Conservation (phyloP, 2,329 filamentous ascomycete species). For the Aspergillus caelatus region DNA sequence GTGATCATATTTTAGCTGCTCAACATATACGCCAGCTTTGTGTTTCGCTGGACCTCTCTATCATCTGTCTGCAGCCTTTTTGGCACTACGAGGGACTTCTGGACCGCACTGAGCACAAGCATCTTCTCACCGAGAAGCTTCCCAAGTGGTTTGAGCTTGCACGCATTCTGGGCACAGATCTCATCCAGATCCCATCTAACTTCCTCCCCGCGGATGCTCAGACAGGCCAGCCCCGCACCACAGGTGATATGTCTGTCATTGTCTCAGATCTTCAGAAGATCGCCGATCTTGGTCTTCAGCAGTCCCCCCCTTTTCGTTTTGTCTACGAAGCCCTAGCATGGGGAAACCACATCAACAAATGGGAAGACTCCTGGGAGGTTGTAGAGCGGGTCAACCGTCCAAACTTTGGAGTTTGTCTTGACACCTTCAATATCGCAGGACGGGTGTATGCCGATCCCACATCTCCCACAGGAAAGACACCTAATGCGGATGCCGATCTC, state of each 20-base stretch:
- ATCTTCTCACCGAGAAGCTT: conserved; percentile 63
- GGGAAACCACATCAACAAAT: conserved; percentile 70
- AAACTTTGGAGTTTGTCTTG: conserved; percentile 77
- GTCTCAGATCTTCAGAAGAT: conserved; percentile 64
- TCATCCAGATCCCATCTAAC: conserved; percentile 74
- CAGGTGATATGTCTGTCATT: conserved; percentile 58
- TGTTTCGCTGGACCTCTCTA: conserved; percentile 30
- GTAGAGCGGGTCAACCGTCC: conserved; percentile 65
- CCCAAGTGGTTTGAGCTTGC: conserved; percentile 71
- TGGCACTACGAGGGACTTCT: conserved; percentile 75
- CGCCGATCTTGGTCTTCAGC: conserved; percentile 66
- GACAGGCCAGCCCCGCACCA: conserved; percentile 46
- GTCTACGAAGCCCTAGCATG: conserved; percentile 75
- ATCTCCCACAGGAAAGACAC: conserved; percentile 52
- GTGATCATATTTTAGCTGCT: conserved; percentile 29
- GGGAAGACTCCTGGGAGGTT: conserved; percentile 73
- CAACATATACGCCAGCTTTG: conserved; percentile 54
- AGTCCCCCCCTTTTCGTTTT: conserved; percentile 64
- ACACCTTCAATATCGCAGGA: conserved; percentile 77
- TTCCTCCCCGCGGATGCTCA: conserved; percentile 54
- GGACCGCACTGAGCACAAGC: conserved; percentile 61
- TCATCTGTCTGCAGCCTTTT: conserved; percentile 71
- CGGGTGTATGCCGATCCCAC: conserved; percentile 71
- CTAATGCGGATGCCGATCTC: conserved; percentile 60
- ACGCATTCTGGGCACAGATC: conserved; percentile 65